phyloP scores from a whole-genome alignment of 768 basidiomycete genomes.

The Leccinum truebloodii region DNA sequence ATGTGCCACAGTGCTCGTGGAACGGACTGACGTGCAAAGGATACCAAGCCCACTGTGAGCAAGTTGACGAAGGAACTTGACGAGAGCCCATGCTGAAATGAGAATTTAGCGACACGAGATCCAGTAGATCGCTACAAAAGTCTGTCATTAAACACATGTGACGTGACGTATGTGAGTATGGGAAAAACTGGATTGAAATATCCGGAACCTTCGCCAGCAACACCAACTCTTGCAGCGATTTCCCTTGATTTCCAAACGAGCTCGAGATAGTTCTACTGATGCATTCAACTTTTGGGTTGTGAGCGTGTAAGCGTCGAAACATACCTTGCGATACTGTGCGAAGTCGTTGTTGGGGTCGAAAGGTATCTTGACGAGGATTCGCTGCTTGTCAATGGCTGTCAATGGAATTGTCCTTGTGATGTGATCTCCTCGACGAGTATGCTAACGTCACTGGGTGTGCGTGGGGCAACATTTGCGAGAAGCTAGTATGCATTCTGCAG shows the following conservation, averaged over 20 bases:
- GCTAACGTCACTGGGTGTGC: no score
- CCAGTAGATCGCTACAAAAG: not conserved
- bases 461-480: no score
- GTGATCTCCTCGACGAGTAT: not conserved
- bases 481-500: no score
- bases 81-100: slow-evolving; percentile 47
- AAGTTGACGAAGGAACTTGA: slow-evolving; percentile 49
- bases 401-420: not conserved
- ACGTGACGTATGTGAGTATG: not conserved
- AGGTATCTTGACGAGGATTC: not conserved
- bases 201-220: not conserved
- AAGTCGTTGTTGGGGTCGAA: not conserved
- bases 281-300: not conserved
- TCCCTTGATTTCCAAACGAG: not conserved
- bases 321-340: not conserved
- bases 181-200: not conserved
- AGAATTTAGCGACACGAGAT: not conserved
- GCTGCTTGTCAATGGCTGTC: not conserved
- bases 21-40: slow-evolving; percentile 48
- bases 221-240: not conserved
- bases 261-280: not conserved
- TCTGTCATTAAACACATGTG: not conserved
- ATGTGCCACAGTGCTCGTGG: not conserved
- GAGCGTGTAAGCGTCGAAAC: not conserved
- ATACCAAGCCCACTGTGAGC: slow-evolving; percentile 57